Evolutionary conservation across 1,139 yeast genomes (phyloP).

Genomic region (Starmera stellimalicola): DNA sequence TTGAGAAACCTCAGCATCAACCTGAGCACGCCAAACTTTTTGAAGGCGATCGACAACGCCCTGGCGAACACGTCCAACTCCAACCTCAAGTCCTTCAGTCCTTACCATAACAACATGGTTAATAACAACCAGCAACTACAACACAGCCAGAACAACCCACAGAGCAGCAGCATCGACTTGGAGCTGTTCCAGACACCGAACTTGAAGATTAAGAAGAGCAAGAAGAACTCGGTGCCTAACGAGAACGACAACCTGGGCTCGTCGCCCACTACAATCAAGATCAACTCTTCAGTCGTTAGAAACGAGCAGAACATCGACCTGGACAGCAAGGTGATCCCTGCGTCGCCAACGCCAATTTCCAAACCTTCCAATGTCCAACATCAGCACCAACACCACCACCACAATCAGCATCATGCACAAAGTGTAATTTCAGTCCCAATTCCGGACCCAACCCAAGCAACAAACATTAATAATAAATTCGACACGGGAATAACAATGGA

Average conservation of each 20-base stretch:
- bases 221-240: too few species aligned
- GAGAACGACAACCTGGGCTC: slow-evolving; percentile 8
- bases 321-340: slow-evolving; percentile 1
- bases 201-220: not conserved
- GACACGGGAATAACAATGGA: too few species aligned
- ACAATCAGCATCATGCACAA: not conserved
- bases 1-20: slow-evolving; percentile 13
- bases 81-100: slow-evolving; percentile 12
- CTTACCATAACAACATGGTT: slow-evolving; percentile 15
- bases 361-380: slow-evolving; percentile 1
- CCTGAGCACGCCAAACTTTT: slow-evolving; percentile 17
- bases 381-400: not conserved
- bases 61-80: too few species aligned
- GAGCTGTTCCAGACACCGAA: slow-evolving; percentile 15
- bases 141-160: too few species aligned
- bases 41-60: too few species aligned
- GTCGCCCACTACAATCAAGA: slow-evolving; percentile 19
- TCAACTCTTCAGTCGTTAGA: slow-evolving; percentile 18
- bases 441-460: not conserved
- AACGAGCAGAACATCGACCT: slow-evolving; percentile 8
- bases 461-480: too few species aligned
- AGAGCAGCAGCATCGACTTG: too few species aligned
- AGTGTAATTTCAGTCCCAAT: not conserved
- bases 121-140: too few species aligned
- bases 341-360: slow-evolving; percentile 12